phyloP scores from a whole-genome alignment of 208 protist genomes.

The Wallacemonas sp. region DNA sequence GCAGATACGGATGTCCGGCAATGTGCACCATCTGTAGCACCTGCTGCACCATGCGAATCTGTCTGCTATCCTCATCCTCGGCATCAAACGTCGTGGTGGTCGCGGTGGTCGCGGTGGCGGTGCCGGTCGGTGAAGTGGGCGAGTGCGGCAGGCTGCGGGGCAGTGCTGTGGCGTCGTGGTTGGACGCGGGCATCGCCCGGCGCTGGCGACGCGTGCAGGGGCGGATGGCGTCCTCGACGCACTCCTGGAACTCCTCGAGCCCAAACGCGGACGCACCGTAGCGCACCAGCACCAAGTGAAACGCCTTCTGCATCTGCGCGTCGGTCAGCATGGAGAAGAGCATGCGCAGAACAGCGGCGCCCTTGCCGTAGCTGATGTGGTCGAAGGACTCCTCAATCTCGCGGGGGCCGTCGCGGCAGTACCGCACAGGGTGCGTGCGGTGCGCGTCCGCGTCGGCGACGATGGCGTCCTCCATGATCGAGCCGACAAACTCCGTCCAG shows the following conservation, averaged over 20 bases:
- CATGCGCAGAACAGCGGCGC: conserved; percentile 78
- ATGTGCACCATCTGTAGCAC: conserved; percentile 30
- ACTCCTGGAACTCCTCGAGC: conserved; percentile 39
- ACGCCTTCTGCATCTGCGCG: conserved; percentile 31
- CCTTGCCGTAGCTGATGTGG: conserved; percentile 80
- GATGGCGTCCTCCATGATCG: conserved; percentile 47
- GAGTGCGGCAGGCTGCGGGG: neutral
- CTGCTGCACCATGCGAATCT: conserved; percentile 22
- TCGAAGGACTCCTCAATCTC: conserved; percentile 56
- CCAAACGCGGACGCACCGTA: conserved; percentile 32
- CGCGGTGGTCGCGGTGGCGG: no score
- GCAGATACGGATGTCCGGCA: conserved; percentile 47
- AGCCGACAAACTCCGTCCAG: conserved; percentile 67
- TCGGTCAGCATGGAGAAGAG: conserved; percentile 47
- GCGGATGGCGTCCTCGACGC: conserved; percentile 32
- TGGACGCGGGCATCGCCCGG: neutral
- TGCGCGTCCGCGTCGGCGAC: conserved; percentile 34
- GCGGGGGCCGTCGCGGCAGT: conserved; percentile 34
- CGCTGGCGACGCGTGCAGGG: conserved; percentile 3
- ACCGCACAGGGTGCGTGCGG: conserved; percentile 52
- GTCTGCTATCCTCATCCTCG: conserved; percentile 18
- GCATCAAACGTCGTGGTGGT: no score
- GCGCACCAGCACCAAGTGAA: conserved; percentile 38
- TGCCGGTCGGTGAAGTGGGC: neutral
- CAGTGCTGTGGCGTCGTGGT: neutral